Percentiles rank a stretch among this genome's conserved stretches.
Conservation (phyloP, 169 alveolate species). For the Hammondia hammondi region DNA sequence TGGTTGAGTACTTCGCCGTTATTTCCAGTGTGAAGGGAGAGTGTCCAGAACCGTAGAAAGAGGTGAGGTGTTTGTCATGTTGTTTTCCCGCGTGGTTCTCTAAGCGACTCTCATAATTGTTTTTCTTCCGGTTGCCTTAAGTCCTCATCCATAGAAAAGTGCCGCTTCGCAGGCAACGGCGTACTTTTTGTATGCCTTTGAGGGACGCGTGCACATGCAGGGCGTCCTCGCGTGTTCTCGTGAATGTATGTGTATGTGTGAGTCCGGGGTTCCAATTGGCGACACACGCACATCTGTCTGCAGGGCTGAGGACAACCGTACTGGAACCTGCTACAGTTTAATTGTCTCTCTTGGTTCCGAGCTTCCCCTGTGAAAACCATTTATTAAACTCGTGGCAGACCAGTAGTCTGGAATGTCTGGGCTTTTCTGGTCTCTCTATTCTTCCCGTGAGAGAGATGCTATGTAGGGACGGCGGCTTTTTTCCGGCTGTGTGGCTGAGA, state of each 20-base stretch:
- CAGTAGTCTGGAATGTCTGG: neutral
- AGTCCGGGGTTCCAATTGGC: conserved; percentile 16
- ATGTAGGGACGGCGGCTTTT: conserved; percentile 39
- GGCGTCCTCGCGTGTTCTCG: neutral
- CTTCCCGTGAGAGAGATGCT: conserved; percentile 19
- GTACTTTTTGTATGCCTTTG: neutral
- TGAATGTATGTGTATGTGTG: neutral
- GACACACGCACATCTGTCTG: conserved; percentile 42
- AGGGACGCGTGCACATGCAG: neutral
- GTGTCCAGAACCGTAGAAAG: too few relatives aligned
- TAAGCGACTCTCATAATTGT: too few relatives aligned
- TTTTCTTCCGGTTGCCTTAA: too few relatives aligned
- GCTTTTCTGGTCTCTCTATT: neutral
- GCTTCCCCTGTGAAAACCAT: neutral
- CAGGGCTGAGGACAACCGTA: neutral
- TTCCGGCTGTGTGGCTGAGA: conserved; percentile 38
- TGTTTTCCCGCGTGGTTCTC: too few relatives aligned
- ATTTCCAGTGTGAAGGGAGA: too few relatives aligned
- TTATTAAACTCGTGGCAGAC: neutral
- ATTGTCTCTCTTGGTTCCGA: neutral
- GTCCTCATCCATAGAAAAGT: too few relatives aligned
- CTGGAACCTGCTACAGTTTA: neutral
- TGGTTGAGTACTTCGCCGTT: too few relatives aligned
- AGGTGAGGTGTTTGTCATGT: too few relatives aligned
- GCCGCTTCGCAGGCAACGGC: too few relatives aligned